These are phyloP conservation scores for Tetracentron sinense DNA, from an alignment of 164 flowering plant species.

Conservation along the genomic window DNA sequence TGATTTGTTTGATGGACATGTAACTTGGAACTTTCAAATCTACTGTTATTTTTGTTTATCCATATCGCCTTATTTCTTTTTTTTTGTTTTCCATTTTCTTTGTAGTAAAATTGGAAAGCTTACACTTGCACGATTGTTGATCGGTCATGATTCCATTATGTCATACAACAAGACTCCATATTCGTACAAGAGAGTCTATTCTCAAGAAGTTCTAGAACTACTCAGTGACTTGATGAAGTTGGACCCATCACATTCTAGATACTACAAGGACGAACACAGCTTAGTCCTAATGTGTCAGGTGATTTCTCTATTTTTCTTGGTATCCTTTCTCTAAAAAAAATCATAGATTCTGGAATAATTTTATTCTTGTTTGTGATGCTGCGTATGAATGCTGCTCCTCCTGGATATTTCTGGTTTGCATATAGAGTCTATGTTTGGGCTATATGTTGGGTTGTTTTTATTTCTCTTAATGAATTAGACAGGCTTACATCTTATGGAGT, in stretches of 20 bases:
- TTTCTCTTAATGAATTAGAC: background rate
- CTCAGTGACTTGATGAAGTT: slow-evolving; percentile 54
- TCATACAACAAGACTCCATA: slow-evolving; percentile 17
- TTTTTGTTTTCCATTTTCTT: background rate
- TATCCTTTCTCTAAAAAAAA: background rate
- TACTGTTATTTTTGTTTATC: background rate
- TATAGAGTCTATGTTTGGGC: too few relatives aligned
- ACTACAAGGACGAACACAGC: slow-evolving; percentile 73
- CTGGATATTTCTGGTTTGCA: background rate
- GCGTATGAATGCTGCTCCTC: background rate
- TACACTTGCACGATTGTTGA: slow-evolving; percentile 77
- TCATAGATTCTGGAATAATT: background rate
- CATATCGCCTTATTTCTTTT: background rate
- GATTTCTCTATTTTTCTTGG: background rate
- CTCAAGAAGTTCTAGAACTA: slow-evolving; percentile 61
- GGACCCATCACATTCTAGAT: slow-evolving; percentile 65
- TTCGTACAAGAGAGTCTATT: slow-evolving; percentile 28
- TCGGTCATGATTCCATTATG: slow-evolving; percentile 48
- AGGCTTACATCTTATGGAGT: background rate
- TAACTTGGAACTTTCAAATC: background rate
- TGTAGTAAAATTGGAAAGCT: slow-evolving; percentile 91
- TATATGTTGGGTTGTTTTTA: background rate
- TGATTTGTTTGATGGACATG: background rate
- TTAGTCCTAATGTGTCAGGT: slow-evolving; percentile 64
- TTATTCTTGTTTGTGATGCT: background rate